phyloP scores from a whole-genome alignment of 2,329 filamentous ascomycete genomes.

The Phyllosticta citribraziliensis region DNA sequence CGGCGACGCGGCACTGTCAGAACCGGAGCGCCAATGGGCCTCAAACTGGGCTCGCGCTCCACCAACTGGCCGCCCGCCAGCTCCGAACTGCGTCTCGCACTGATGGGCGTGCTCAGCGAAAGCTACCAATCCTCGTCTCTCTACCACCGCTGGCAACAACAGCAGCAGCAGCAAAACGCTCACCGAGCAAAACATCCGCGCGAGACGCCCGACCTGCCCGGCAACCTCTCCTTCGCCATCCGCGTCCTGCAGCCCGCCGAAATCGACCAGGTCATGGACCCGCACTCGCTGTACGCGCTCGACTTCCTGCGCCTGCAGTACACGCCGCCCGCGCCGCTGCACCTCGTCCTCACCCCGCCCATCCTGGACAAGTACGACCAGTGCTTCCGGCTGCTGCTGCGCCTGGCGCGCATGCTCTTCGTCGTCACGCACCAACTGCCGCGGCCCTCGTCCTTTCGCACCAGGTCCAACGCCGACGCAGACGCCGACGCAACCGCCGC shows the following conservation, averaged over 20 bases:
- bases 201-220: constrained; percentile 25
- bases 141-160: constrained; percentile 17
- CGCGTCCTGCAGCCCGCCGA: constrained; percentile 70
- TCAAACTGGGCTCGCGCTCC: constrained; percentile 70
- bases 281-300: constrained; percentile 74
- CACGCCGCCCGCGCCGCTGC: constrained; percentile 60
- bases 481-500: neutral
- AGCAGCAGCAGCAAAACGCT: constrained; percentile 6
- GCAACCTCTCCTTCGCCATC: constrained; percentile 59
- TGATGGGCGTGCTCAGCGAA: constrained; percentile 78
- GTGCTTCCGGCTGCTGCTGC: constrained; percentile 71
- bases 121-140: constrained; percentile 46
- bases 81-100: constrained; percentile 78
- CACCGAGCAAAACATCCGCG: neutral
- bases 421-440: constrained; percentile 44
- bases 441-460: constrained; percentile 5
- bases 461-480: no score
- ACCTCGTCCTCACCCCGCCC: constrained; percentile 60
- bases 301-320: constrained; percentile 88
- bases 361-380: constrained; percentile 73
- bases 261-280: constrained; percentile 73
- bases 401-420: constrained; percentile 68
- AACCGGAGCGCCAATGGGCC: constrained; percentile 61
- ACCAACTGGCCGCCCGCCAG: constrained; percentile 81
- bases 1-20: constrained; percentile 52